phyloP scores from a whole-genome alignment of 2,329 filamentous ascomycete species.

The Phaeosphaeriaceae sp. region DNA sequence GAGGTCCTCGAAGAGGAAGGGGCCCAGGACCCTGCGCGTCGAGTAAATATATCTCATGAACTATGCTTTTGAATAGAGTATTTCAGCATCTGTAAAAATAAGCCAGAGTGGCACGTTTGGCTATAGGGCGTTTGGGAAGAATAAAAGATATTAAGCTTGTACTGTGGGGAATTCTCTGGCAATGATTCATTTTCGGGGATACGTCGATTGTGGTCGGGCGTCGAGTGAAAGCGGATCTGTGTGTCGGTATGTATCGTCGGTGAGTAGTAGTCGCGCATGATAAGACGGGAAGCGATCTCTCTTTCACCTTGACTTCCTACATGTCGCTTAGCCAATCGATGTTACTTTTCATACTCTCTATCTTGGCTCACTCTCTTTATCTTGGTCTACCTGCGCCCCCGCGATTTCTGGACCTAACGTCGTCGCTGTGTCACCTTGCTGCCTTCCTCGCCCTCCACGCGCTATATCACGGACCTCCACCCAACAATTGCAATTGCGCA shows the following conservation, averaged over 20 bases:
- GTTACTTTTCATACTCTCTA: neutral
- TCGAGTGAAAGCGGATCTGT: conserved; percentile 1
- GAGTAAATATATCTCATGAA: conserved; percentile 61
- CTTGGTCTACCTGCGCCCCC: conserved; percentile 1
- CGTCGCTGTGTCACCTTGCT: neutral
- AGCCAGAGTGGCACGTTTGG: conserved; percentile 21
- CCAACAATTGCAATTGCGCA: conserved; percentile 7
- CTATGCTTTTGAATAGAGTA: conserved; percentile 22
- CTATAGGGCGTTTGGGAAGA: conserved; percentile 38
- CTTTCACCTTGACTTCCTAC: conserved; percentile 18
- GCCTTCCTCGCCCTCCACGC: conserved; percentile 10
- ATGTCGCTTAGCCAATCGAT: conserved; percentile 5
- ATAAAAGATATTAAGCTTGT: conserved; percentile 29
- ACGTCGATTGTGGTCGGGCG: conserved; percentile 1
- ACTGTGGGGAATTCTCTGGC: neutral
- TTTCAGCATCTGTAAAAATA: conserved; percentile 41
- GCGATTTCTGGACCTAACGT: conserved; percentile 3
- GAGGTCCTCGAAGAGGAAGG: conserved; percentile 75
- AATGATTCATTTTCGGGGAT: neutral
- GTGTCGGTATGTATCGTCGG: neutral
- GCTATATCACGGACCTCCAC: conserved; percentile 14
- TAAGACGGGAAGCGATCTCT: conserved; percentile 3
- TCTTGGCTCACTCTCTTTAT: too few species aligned
- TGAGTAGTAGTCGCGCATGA: conserved; percentile 3
- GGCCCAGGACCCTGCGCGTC: conserved; percentile 74